Conservation (phyloP, 345 rosid species). For the Citrus hindsii region DNA sequence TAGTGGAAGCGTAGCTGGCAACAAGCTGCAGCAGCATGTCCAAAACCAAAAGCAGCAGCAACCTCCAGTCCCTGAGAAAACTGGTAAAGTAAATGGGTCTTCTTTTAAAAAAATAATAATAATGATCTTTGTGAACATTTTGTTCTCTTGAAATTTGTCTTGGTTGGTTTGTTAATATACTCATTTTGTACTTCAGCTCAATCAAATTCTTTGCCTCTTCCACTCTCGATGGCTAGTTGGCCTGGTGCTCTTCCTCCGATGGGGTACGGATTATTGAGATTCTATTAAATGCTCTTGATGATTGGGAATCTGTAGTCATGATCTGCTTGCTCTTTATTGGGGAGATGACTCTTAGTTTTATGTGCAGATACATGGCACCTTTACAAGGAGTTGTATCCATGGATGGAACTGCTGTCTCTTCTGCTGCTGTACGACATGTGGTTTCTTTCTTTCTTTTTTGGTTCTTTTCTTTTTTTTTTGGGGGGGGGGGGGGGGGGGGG, state of each 20-base stretch:
- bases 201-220: conserved; percentile 55
- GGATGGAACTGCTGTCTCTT: conserved; percentile 63
- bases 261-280: conserved; percentile 55
- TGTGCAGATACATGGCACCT: conserved; percentile 83
- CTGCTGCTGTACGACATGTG: conserved; percentile 54
- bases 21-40: conserved; percentile 43
- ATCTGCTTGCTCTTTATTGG: neutral
- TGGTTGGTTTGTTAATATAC: conserved; percentile 9
- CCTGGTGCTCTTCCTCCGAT: conserved; percentile 92
- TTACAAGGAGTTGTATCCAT: conserved; percentile 83
- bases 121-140: neutral
- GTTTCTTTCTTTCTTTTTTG: neutral
- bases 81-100: conserved; percentile 35
- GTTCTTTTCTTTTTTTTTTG: too few relatives aligned
- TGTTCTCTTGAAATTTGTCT: neutral
- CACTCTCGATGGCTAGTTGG: conserved; percentile 84
- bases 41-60: conserved; percentile 36
- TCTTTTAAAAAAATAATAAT: neutral
- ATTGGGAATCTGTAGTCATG: neutral
- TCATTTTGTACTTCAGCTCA: conserved; percentile 47
- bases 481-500: neutral
- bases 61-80: conserved; percentile 48
- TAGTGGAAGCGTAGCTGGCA: conserved; percentile 16
- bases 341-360: conserved; percentile 20
- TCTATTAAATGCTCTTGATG: neutral